Evolutionary conservation across 805 yeast genomes (phyloP), one percentile per base, ranked within the genome.

Genomic region (Nakazawaea wickerhamii): DNA sequence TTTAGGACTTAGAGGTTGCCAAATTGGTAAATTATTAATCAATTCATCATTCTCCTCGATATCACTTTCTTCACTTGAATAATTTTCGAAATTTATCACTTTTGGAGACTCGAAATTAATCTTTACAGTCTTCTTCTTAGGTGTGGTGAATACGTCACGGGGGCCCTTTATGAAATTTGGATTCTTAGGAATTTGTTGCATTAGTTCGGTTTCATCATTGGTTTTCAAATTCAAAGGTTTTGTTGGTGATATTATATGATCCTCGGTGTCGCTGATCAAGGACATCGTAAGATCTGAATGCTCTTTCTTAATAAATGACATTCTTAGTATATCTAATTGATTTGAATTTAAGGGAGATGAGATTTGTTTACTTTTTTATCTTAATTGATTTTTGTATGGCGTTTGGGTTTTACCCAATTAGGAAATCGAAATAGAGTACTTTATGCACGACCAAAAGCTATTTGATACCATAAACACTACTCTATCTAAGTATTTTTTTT

Each of bases 31-130:
- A n/a, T n/a, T n/a, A n/a, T n/a, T n/a, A n/a, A n/a, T n/a, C n/a
- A n/a, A n/a, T n/a, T n/a, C n/a, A n/a, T n/a, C n/a, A n/a, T n/a
- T n/a, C n/a, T n/a, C n/a, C n/a, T n/a, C n/a, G n/a, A n/a, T n/a
- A n/a, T n/a, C n/a, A n/a, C n/a, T n/a, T 9, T 48, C 51, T 3
- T 54, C 60, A 33, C 48, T 40, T 5, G 55, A 47, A 15, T 50
- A 39, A 36, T 47, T 51, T 11, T 62, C 64, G 44, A 61, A 65
- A 40, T 65, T 62, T 25, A 64, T 40, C 4, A 63, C 55, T 45
- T 61, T 61, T 38, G 69, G 67, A 3, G 72, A 70, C 1, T 67
- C 57, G 4, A 15, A 38, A 1, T 20, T 38, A n/a, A 14, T 17
- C 8, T 10, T 28, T 19, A 18, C 52, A 13, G 21, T 21, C 32